Conservation (phyloP, 441 rosid species). For the Hura crepitans region DNA sequence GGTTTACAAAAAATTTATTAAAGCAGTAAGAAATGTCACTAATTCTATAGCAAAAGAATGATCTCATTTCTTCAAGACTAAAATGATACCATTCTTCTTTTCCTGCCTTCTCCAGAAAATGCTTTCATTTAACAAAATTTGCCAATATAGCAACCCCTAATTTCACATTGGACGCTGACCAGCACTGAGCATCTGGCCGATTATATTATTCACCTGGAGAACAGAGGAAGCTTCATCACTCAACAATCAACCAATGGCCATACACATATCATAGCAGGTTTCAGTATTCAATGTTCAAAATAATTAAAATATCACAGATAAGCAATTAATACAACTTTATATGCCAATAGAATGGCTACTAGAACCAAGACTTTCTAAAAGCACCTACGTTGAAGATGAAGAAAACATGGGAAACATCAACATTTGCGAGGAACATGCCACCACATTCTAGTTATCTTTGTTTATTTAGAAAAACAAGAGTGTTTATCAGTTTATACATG, state of each 20-base stretch:
- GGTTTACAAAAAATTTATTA: neutral
- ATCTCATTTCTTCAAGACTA: neutral
- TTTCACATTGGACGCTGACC: constrained; percentile 72
- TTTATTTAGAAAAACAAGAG: too few species aligned
- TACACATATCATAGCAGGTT: neutral
- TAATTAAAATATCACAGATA: neutral
- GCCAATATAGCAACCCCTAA: neutral
- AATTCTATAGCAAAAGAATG: neutral
- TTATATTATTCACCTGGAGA: constrained; percentile 66
- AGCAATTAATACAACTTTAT: too few species aligned
- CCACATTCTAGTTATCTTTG: neutral
- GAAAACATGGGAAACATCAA: neutral
- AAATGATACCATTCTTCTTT: constrained; percentile 2
- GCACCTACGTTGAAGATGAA: neutral
- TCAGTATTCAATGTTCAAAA: neutral
- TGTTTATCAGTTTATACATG: too few species aligned
- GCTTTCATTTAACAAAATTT: constrained; percentile 8
- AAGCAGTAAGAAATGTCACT: neutral
- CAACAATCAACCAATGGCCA: constrained; percentile 12
- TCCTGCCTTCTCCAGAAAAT: neutral
- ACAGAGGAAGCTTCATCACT: neutral
- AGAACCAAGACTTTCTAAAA: neutral
- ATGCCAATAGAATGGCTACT: neutral
- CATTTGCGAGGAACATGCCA: neutral
- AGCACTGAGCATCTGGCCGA: constrained; percentile 82